phyloP scores from a whole-genome alignment of 225 moss, liverwort and hornwort genomes.

The Polytrichum formosum region DNA sequence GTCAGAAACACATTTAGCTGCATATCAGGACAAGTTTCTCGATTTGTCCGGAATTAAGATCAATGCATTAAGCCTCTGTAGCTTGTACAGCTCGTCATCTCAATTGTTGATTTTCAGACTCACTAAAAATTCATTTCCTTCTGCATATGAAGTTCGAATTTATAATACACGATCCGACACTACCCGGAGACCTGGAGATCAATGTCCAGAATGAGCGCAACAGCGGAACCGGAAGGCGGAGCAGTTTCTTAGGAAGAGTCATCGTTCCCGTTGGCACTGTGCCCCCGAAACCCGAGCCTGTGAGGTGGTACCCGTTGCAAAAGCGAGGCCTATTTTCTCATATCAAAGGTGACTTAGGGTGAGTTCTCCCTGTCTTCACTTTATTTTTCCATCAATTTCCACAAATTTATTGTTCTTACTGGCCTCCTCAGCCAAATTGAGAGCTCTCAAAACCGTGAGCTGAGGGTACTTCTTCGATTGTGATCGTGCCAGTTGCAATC shows the following conservation, averaged over 20 bases:
- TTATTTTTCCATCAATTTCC: neutral
- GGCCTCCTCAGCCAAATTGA: neutral
- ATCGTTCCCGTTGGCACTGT: conserved; percentile 42
- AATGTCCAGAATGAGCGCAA: conserved; percentile 79
- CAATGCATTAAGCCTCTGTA: too few relatives aligned
- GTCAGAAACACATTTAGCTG: too few relatives aligned
- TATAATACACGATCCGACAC: conserved; percentile 35
- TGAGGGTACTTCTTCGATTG: too few relatives aligned
- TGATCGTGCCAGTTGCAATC: too few relatives aligned
- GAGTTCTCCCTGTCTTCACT: conserved; percentile 9
- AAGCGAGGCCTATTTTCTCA: conserved; percentile 84
- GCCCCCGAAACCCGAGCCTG: conserved; percentile 27
- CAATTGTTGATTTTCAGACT: too few relatives aligned
- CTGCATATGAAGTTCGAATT: conserved; percentile 70
- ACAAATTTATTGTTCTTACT: neutral
- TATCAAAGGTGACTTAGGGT: conserved; percentile 97
- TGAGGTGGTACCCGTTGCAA: conserved; percentile 80
- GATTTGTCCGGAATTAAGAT: too few relatives aligned
- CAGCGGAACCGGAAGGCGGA: conserved; percentile 61
- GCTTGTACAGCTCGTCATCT: too few relatives aligned
- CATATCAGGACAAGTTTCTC: too few relatives aligned
- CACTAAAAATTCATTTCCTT: too few relatives aligned
- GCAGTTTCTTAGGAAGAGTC: conserved; percentile 78
- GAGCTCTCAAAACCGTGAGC: too few relatives aligned
- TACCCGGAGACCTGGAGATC: conserved; percentile 62